Evolutionary conservation across 805 yeast species (phyloP).

Genomic region (Hanseniaspora vineae): DNA sequence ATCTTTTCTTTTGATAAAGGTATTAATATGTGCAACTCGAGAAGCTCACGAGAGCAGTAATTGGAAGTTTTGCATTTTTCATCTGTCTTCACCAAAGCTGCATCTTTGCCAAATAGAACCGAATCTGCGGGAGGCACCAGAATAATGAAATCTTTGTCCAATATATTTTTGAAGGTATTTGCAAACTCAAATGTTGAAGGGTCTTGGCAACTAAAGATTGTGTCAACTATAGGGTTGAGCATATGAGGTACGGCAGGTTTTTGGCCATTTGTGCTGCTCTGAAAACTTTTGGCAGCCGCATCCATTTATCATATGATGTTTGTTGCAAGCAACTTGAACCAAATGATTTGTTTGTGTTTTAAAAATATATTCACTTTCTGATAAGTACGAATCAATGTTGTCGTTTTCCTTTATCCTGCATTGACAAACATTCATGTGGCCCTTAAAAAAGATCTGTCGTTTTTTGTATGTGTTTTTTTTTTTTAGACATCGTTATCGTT

Average conservation of each 20-base stretch:
- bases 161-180: conserved; percentile 32
- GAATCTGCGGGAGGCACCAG: conserved; percentile 50
- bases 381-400: too few species aligned
- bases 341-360: too few species aligned
- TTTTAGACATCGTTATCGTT: too few species aligned
- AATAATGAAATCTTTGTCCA: conserved; percentile 40
- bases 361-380: too few species aligned
- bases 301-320: neutral
- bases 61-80: neutral
- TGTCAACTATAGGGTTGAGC: conserved; percentile 50
- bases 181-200: conserved; percentile 34
- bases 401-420: too few species aligned
- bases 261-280: neutral
- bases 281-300: too few species aligned
- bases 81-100: neutral
- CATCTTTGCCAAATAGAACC: conserved; percentile 18
- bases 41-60: neutral
- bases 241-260: conserved; percentile 35
- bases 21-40: neutral
- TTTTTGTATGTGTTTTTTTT: too few species aligned
- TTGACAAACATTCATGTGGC: too few species aligned
- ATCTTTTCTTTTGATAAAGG: too few species aligned
- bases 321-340: too few species aligned
- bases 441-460: too few species aligned
- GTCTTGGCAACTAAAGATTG: conserved; percentile 52